Evolutionary conservation across 2,329 filamentous ascomycete genomes (phyloP), one percentile per base, ranked within the genome.

Genomic region (Penicillium sp.): DNA sequence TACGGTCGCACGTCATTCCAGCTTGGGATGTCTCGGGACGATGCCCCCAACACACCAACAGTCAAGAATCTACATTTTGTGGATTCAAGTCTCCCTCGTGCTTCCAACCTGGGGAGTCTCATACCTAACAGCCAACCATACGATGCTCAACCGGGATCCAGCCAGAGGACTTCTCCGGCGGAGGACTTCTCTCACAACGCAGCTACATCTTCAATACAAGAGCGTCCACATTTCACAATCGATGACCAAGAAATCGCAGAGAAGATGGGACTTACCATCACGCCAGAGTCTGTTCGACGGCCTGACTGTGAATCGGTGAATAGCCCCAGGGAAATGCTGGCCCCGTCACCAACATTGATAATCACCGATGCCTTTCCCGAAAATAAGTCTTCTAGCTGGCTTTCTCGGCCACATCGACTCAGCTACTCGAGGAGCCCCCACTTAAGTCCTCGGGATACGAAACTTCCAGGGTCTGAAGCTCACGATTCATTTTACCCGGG

Each of bases 201-300:
- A n/a, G 11, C 25, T 6, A n/a, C 11, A 27, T 27, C 25, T 27
- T 6, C 25, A 7, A n/a, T n/a, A 4, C 25, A 4, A 29, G 4
- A n/a, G 7, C 17, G 7, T 14, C 25, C 34, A 14, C 19, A 13
- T 6, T 60, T 58, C 30, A 59, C 53, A 3, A 48, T 61, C 20
- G 57, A 62, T 20, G 54, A 61, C 10, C 56, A 62, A 37, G 31
- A 50, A 8, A 41, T 55, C 37, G 54, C 48, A 21, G 55, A 62
- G 27, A 32, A 43, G 19, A 37, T 51, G 14, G 31, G 39, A 27
- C 35, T 43, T 6, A 32, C 36, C n/a, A 15, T 31, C 17, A 14
- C 15, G 14, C 39, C 30, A 8, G 14, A 30, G 20, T n/a, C 15
- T 6, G n/a, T 13, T 21, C 18, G n/a, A 21, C 27, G 3, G 3